These are phyloP conservation scores for Aspergillus japonicus DNA, from an alignment of 2,329 filamentous ascomycete species.

Conservation along the genomic window DNA sequence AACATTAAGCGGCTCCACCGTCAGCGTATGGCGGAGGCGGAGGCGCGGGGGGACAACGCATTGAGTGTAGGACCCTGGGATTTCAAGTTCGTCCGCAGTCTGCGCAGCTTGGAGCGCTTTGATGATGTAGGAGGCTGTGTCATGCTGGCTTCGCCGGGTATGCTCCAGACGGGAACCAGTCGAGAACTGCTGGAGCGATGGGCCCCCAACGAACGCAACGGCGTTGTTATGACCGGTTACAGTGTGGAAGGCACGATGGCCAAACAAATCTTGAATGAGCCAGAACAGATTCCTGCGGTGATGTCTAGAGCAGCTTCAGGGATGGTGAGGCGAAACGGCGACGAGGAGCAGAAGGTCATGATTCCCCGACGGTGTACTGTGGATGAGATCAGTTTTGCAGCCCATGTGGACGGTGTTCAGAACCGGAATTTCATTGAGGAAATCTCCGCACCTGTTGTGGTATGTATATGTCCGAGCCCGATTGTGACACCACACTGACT, in stretches of 20 bases:
- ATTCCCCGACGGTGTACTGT: conserved; percentile 91
- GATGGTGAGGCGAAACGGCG: conserved; percentile 56
- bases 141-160: conserved; percentile 96
- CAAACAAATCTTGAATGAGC: conserved; percentile 90
- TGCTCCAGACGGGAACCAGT: conserved; percentile 95
- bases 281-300: conserved; percentile 89
- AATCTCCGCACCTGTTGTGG: conserved; percentile 85
- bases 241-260: conserved; percentile 99
- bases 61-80: conserved; percentile 76
- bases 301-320: conserved; percentile 67
- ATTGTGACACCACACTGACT: neutral
- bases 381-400: conserved; percentile 91
- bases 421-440: conserved; percentile 97
- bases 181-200: conserved; percentile 89
- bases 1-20: conserved; percentile 96
- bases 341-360: conserved; percentile 81
- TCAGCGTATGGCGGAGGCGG: conserved; percentile 86
- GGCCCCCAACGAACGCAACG: conserved; percentile 94
- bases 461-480: conserved; percentile 52
- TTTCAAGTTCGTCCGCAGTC: conserved; percentile 86
- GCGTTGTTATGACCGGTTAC: conserved; percentile 98
- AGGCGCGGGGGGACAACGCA: conserved; percentile 77
- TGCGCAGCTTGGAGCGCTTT: conserved; percentile 92
- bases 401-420: conserved; percentile 92
- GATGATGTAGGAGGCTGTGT: conserved; percentile 94